These are phyloP conservation scores for Geosiphon pyriformis DNA, from an alignment of 192 early-diverging fungal genomes.

Conservation along the genomic window DNA sequence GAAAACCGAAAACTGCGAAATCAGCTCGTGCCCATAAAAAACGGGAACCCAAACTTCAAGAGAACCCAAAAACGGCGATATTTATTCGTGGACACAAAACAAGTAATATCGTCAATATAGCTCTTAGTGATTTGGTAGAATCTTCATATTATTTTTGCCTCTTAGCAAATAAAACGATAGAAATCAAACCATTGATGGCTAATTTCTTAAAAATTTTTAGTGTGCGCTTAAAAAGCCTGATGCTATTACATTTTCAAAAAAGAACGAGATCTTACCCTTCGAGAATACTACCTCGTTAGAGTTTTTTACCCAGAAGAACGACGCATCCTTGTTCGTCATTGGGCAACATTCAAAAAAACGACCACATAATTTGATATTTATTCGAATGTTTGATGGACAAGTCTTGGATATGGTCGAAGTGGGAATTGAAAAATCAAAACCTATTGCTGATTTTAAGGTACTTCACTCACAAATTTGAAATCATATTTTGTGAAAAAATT, in stretches of 20 bases:
- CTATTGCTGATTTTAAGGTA: constrained; percentile 70
- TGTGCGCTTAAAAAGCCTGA: constrained; percentile 87
- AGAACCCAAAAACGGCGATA: constrained; percentile 87
- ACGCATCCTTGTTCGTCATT: constrained; percentile 84
- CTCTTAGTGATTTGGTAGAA: constrained; percentile 80
- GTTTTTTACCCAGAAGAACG: constrained; percentile 95
- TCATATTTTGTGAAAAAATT: too few relatives aligned
- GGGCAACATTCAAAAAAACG: constrained; percentile 95
- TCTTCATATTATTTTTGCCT: background rate
- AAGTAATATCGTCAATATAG: constrained; percentile 75
- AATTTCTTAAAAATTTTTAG: constrained; percentile 30
- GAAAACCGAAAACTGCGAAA: constrained; percentile 86
- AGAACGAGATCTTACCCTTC: constrained; percentile 95
- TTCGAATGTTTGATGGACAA: constrained; percentile 89
- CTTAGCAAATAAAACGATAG: background rate
- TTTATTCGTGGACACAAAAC: constrained; percentile 85
- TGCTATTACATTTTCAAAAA: constrained; percentile 84
- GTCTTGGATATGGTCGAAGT: constrained; percentile 95
- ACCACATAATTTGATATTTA: constrained; percentile 88
- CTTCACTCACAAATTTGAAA: background rate
- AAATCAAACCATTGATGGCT: background rate
- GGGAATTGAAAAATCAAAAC: constrained; percentile 64
- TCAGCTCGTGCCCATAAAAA: constrained; percentile 80
- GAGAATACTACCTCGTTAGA: constrained; percentile 88
- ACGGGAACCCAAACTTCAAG: constrained; percentile 83